A percentile compares a stretch with the other conserved stretches of the same genome.
Conservation (phyloP, 2,329 filamentous ascomycete species). For the Thelonectria rubi region DNA sequence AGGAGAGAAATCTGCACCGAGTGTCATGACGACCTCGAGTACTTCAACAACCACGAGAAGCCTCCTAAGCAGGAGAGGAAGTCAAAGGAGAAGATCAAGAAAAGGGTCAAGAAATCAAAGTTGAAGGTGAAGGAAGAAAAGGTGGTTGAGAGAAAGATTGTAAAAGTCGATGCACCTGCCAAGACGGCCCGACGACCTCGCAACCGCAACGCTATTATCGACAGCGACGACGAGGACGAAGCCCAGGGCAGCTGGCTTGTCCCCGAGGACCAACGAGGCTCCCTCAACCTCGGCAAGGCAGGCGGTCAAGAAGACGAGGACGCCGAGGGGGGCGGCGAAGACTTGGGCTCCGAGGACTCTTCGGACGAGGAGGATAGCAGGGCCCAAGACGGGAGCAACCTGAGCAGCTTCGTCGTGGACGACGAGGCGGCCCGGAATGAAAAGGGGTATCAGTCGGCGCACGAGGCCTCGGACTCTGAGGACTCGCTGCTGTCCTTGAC, state of each 20-base stretch:
- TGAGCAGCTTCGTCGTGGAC: slow-evolving; percentile 65
- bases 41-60: slow-evolving; percentile 60
- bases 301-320: slow-evolving; percentile 90
- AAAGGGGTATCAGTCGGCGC: slow-evolving; percentile 39
- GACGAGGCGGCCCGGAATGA: slow-evolving; percentile 55
- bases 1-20: slow-evolving; percentile 71
- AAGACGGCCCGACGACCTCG: slow-evolving; percentile 49
- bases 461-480: slow-evolving; percentile 41
- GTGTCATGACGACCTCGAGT: slow-evolving; percentile 78
- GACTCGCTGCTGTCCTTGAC: slow-evolving; percentile 49
- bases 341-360: slow-evolving; percentile 77
- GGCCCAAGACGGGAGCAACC: slow-evolving; percentile 61
- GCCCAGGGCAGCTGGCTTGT: slow-evolving; percentile 84
- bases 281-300: slow-evolving; percentile 74
- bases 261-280: slow-evolving; percentile 69
- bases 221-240: slow-evolving; percentile 55
- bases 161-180: slow-evolving; percentile 23
- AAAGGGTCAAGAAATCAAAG: slow-evolving; percentile 22
- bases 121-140: slow-evolving; percentile 32
- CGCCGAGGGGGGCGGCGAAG: slow-evolving; percentile 86
- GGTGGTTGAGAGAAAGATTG: slow-evolving; percentile 25
- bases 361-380: slow-evolving; percentile 63
- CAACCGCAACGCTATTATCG: slow-evolving; percentile 25
- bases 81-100: slow-evolving; percentile 32
- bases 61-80: slow-evolving; percentile 49